These are phyloP conservation scores for Heliamphora exappendiculata DNA, from an alignment of 148 eudicot genomes.

Conservation along the genomic window DNA sequence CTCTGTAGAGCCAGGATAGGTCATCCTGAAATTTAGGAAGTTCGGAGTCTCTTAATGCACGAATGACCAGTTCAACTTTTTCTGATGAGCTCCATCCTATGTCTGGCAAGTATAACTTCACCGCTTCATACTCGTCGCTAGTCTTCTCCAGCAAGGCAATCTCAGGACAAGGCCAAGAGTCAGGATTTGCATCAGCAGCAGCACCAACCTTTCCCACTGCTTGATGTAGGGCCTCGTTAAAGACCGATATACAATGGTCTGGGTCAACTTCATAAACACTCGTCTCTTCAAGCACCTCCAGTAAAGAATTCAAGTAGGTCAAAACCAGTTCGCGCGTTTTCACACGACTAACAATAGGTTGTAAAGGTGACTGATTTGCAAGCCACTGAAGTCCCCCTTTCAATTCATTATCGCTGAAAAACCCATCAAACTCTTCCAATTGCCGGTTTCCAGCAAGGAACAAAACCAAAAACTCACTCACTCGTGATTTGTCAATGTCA, in stretches of 20 bases:
- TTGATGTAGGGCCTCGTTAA: constrained; percentile 66
- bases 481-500: constrained; percentile 52
- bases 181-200: constrained; percentile 55
- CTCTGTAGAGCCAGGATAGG: constrained; percentile 48
- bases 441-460: constrained; percentile 35
- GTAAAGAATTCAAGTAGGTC: constrained; percentile 41
- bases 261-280: constrained; percentile 38
- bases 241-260: constrained; percentile 58
- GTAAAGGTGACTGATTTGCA: constrained; percentile 55
- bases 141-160: constrained; percentile 44
- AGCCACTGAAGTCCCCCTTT: constrained; percentile 77
- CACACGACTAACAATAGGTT: constrained; percentile 40
- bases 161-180: constrained; percentile 92
- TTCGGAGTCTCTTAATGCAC: constrained; percentile 38
- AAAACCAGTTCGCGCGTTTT: constrained; percentile 56
- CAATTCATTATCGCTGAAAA: constrained; percentile 61
- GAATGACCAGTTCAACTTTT: constrained; percentile 37
- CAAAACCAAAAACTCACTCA: constrained; percentile 33
- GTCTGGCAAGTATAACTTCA: constrained; percentile 46
- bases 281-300: constrained; percentile 35
- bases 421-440: constrained; percentile 37
- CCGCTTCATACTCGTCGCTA: constrained; percentile 40
- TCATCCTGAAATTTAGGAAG: constrained; percentile 60
- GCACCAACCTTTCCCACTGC: constrained; percentile 36
- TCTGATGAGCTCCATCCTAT: constrained; percentile 74